Base-by-base conservation (phyloP, 306 rosid species). In the Corylus avellana region DNA sequence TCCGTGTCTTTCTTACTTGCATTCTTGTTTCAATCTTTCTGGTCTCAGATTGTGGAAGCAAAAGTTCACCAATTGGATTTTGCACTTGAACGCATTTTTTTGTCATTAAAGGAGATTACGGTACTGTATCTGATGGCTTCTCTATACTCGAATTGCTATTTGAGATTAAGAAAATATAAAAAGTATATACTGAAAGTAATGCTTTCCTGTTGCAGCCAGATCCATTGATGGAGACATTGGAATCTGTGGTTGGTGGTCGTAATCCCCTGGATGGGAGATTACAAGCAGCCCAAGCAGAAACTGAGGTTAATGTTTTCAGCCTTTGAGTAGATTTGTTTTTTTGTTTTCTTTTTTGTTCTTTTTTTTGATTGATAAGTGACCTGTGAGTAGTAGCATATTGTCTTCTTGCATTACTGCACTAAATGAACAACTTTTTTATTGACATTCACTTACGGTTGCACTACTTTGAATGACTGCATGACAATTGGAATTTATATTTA, bases 51-150 rank as follows among this genome's bases (percentile, higher is more conserved):
- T 66, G 79, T 93, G 58, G 98, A 93, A 83, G 98, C 99, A 74
- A 95, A 95, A 87, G 99, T 95, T 89, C 87, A 74, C 85, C 96
- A 90, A 46, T 78, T 95, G 88, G 86, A 95, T 90, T 87, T 86
- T 81, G 55, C 88, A 25, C 98, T 83, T 67, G 94, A 80, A 49
- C 96, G 98, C 83, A 89, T 95, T 80, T 88, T 87, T 78, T 85
- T 95, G 81, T 95, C 98, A 29, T 72, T 95, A 46, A 95, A 90
- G 91, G 96, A 89, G 86, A 79, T 91, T 78, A 88, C 72, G 92
- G 98, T 92, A 90, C 81, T 51, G 8, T 54, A 35, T 55, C 13
- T 59, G 12, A 18, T 76, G 27, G 18, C 63, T 69, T 57, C 16
- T 27, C 5, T 49, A 42, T n/a, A 54, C 69, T 49, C 11, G 9